Evolutionary conservation across 108 stramenopile genomes (phyloP).

Genomic region (Conticribra weissflogii): DNA sequence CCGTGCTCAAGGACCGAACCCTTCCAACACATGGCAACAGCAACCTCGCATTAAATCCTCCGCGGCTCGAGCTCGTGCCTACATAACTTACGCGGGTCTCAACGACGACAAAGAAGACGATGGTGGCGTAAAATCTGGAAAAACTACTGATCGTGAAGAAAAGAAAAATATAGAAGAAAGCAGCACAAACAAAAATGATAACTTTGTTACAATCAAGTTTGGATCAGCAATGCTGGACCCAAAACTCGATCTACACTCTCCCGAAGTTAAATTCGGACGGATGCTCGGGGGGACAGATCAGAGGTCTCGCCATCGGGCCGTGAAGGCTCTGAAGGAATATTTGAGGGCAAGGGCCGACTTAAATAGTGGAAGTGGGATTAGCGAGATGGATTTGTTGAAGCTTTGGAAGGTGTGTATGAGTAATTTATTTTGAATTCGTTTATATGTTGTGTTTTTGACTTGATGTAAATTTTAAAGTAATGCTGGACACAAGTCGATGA

Average conservation of each 20-base stretch:
- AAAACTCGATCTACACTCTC: constrained; percentile 68
- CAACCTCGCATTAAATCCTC: constrained; percentile 85
- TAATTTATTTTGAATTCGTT: not conserved
- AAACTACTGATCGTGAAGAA: constrained; percentile 10
- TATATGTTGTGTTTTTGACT: constrained; percentile 1
- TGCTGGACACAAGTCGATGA: too few relatives aligned
- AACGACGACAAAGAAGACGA: constrained; percentile 28
- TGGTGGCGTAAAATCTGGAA: not conserved
- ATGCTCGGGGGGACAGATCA: constrained; percentile 77
- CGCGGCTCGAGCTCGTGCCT: constrained; percentile 66
- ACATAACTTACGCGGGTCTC: constrained; percentile 78
- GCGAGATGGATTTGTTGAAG: constrained; percentile 88
- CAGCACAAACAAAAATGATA: too few relatives aligned
- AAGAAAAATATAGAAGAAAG: constrained; percentile 9
- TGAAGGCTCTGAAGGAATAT: constrained; percentile 68
- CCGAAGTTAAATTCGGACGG: constrained; percentile 79
- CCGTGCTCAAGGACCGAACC: constrained; percentile 65
- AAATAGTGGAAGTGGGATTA: constrained; percentile 63
- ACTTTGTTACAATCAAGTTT: too few relatives aligned
- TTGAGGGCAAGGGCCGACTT: constrained; percentile 65
- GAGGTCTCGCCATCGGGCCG: constrained; percentile 72
- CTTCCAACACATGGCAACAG: constrained; percentile 85
- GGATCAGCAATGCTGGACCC: constrained; percentile 49
- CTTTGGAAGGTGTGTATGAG: constrained; percentile 78
- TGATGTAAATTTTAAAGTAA: too few relatives aligned